These are phyloP conservation scores for Nosema muscidifuracis DNA, from an alignment of 371 early-diverging fungal genomes.

Conservation along the genomic window DNA sequence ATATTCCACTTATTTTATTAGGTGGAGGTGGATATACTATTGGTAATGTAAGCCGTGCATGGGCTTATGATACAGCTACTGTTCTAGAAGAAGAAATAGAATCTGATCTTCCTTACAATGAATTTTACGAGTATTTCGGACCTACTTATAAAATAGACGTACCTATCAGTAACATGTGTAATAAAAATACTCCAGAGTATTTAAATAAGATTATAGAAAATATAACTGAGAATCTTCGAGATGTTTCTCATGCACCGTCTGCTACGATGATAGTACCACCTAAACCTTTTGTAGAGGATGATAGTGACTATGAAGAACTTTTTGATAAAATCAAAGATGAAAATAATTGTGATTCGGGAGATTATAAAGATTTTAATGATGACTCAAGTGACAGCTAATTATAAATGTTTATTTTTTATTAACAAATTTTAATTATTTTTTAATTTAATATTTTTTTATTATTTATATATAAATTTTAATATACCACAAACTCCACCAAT, in stretches of 20 bases:
- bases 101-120: conserved; percentile 58
- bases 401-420: neutral
- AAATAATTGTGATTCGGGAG: conserved; percentile 15
- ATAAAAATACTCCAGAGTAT: conserved; percentile 77
- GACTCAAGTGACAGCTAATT: conserved; percentile 1
- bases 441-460: conserved; percentile 1
- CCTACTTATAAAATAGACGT: conserved; percentile 64
- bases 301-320: conserved; percentile 59
- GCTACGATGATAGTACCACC: conserved; percentile 85
- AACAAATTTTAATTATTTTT: neutral
- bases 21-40: conserved; percentile 99
- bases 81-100: conserved; percentile 58
- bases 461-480: conserved; percentile 52
- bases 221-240: conserved; percentile 79
- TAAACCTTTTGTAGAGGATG: conserved; percentile 56
- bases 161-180: conserved; percentile 70
- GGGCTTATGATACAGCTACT: conserved; percentile 66
- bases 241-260: conserved; percentile 79
- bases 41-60: conserved; percentile 87
- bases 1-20: conserved; percentile 80
- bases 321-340: conserved; percentile 48
- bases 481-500: conserved; percentile 57
- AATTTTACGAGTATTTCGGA: conserved; percentile 59
- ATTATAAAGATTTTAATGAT: conserved; percentile 27
- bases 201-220: conserved; percentile 66